A percentile compares a stretch with the other conserved stretches of the same genome.
Evolutionary conservation across 1,139 yeast genomes (phyloP).

Genomic region (Geotrichum restrictum): DNA sequence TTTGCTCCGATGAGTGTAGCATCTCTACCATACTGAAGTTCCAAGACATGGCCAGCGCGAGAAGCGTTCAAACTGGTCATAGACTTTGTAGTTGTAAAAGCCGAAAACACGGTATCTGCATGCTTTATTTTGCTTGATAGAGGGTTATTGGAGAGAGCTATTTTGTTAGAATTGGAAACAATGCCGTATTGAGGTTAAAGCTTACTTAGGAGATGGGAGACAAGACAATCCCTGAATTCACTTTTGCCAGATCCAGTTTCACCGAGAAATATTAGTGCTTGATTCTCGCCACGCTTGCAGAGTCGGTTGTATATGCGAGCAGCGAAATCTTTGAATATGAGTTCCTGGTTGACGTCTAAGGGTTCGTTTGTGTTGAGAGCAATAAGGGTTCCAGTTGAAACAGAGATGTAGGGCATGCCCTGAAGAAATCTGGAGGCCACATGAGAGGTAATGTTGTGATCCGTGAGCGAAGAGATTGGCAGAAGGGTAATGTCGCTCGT

Average conservation of each 20-base stretch:
- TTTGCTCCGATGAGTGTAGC: conserved; percentile 42
- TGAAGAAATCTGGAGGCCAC: conserved; percentile 44
- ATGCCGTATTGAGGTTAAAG: too few species aligned
- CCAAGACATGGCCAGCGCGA: conserved; percentile 41
- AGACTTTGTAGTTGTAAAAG: conserved; percentile 43
- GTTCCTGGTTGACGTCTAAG: conserved; percentile 41
- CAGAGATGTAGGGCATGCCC: conserved; percentile 41
- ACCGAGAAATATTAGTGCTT: conserved; percentile 41
- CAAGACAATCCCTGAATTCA: conserved; percentile 38
- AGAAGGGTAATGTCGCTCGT: conserved; percentile 41
- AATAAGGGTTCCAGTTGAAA: conserved; percentile 40
- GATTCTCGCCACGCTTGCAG: conserved; percentile 41
- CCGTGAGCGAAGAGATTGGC: conserved; percentile 39
- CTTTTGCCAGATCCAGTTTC: conserved; percentile 44
- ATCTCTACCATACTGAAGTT: conserved; percentile 41
- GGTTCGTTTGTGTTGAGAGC: conserved; percentile 42
- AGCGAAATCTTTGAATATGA: conserved; percentile 41
- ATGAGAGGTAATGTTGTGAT: conserved; percentile 43
- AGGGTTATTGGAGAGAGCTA: conserved; percentile 40
- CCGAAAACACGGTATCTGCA: conserved; percentile 39
- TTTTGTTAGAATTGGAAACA: background rate
- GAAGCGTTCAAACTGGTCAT: conserved; percentile 37
- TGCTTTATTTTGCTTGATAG: conserved; percentile 37
- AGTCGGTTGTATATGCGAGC: conserved; percentile 41
- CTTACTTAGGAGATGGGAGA: conserved; percentile 36